These are phyloP conservation scores for Beverwykella pulmonaria DNA, from an alignment of 495 filamentous ascomycete genomes.

Conservation along the genomic window DNA sequence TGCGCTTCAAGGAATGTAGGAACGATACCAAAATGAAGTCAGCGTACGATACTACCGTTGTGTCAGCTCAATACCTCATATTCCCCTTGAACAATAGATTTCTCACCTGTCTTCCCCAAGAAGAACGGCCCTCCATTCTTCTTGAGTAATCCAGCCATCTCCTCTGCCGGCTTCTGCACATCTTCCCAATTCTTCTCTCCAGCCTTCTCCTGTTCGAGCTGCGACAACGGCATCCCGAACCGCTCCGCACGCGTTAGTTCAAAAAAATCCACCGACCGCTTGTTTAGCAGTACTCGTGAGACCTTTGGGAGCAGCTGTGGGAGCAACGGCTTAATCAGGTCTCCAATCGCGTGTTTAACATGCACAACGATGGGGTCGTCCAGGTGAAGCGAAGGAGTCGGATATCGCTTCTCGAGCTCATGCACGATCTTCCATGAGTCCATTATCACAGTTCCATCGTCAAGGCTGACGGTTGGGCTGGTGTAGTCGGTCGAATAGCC, in stretches of 20 bases:
- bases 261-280: slow-evolving; percentile 52
- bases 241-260: slow-evolving; percentile 44
- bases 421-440: slow-evolving; percentile 58
- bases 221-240: slow-evolving; percentile 52
- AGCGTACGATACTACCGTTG: slow-evolving; percentile 37
- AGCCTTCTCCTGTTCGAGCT: slow-evolving; percentile 47
- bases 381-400: slow-evolving; percentile 56
- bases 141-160: slow-evolving; percentile 54
- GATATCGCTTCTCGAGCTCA: slow-evolving; percentile 56
- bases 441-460: slow-evolving; percentile 59
- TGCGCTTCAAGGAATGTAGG: slow-evolving; percentile 41
- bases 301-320: slow-evolving; percentile 46
- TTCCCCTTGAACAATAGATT: background rate
- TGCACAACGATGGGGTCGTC: slow-evolving; percentile 50
- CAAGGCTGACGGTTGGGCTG: slow-evolving; percentile 56
- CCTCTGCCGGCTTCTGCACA: slow-evolving; percentile 44
- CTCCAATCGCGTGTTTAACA: slow-evolving; percentile 38
- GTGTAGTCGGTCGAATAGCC: slow-evolving; percentile 50
- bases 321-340: slow-evolving; percentile 31
- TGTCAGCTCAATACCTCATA: slow-evolving; percentile 13
- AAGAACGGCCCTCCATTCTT: slow-evolving; percentile 57
- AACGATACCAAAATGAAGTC: slow-evolving; percentile 49
- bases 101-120: slow-evolving; percentile 44
- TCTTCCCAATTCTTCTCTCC: slow-evolving; percentile 49
- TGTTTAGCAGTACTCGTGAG: slow-evolving; percentile 46